Percentiles rank a stretch among this genome's conserved stretches.
These are phyloP conservation scores for Microsporum canis DNA, from an alignment of 2,329 filamentous ascomycete genomes.

Conservation along the genomic window DNA sequence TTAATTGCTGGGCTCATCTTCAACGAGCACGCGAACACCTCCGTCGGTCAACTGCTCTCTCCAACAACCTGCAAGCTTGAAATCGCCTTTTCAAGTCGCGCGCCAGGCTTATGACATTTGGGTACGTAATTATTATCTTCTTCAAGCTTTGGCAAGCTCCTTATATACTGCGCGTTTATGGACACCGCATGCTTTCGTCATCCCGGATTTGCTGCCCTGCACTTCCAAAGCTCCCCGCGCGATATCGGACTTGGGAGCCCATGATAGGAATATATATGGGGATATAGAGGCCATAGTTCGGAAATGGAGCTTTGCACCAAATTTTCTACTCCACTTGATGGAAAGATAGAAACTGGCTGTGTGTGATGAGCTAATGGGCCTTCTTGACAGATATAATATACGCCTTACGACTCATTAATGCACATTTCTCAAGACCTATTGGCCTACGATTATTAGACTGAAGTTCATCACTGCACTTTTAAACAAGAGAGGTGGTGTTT, in stretches of 20 bases:
- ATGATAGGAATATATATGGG: not conserved
- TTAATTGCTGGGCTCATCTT: not conserved
- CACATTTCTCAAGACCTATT: not conserved
- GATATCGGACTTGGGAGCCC: not conserved
- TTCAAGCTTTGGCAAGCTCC: not conserved
- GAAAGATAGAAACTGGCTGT: not conserved
- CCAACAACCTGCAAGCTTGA: not conserved
- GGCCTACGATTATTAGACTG: not conserved
- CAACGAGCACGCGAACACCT: not conserved
- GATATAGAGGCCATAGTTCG: not conserved
- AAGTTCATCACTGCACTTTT: not conserved
- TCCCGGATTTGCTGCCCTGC: not conserved
- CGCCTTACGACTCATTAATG: not conserved
- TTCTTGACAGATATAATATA: not conserved
- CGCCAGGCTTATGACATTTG: not conserved
- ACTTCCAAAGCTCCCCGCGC: not conserved
- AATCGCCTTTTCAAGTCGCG: not conserved
- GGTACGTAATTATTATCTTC: not conserved
- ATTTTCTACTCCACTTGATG: not conserved
- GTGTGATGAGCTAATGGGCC: not conserved
- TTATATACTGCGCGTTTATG: not conserved
- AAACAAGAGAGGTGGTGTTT: not conserved
- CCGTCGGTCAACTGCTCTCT: not conserved
- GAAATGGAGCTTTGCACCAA: not conserved
- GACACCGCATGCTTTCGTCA: not conserved